Conservation (phyloP, 495 filamentous ascomycete genomes). For the Daldinia caldariorum region DNA sequence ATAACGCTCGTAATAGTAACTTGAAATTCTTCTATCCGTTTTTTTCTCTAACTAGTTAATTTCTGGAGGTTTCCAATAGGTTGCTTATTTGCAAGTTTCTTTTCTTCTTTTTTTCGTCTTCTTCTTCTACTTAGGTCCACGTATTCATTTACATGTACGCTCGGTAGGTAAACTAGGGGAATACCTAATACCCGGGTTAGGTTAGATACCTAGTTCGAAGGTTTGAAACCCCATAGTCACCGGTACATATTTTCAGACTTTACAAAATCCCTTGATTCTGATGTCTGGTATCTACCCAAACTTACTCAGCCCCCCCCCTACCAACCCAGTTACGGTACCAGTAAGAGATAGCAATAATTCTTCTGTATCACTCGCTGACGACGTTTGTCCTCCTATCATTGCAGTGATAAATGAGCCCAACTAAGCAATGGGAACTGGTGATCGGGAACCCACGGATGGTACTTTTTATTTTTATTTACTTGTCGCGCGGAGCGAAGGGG, state of each 20-base stretch:
- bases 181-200: background rate
- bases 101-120: background rate
- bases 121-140: too few species aligned
- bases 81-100: background rate
- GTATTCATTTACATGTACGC: too few species aligned
- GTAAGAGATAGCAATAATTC: slow-evolving; percentile 2
- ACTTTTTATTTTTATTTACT: slow-evolving; percentile 21
- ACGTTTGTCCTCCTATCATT: slow-evolving; percentile 30
- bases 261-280: background rate
- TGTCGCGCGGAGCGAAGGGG: slow-evolving; percentile 29
- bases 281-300: too few species aligned
- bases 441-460: slow-evolving; percentile 19
- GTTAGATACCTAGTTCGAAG: background rate
- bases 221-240: background rate
- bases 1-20: background rate
- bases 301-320: slow-evolving; percentile 12
- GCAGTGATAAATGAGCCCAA: slow-evolving; percentile 34
- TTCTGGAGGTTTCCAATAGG: too few species aligned
- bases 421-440: slow-evolving; percentile 34
- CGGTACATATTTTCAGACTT: too few species aligned
- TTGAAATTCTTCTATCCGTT: background rate
- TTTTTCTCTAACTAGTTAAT: too few species aligned
- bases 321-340: slow-evolving; percentile 4
- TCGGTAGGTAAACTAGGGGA: too few species aligned
- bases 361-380: slow-evolving; percentile 31